Conservation (phyloP, 805 yeast genomes). For the Saturnispora hagleri region DNA sequence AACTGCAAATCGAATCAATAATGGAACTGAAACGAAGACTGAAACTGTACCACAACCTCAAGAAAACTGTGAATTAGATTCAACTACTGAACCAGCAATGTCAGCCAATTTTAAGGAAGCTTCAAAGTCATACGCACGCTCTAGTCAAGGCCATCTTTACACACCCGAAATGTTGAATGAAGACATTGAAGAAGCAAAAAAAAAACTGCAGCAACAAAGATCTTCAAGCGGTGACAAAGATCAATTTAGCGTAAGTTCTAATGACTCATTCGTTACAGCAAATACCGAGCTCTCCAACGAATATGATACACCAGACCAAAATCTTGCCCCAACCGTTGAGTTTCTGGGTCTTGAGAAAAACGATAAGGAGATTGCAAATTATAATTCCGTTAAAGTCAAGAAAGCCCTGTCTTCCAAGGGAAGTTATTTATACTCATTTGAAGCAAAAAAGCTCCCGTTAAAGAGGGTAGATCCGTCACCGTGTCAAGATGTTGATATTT, state of each 20-base stretch:
- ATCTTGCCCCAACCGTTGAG: neutral
- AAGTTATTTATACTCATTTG: slow-evolving; percentile 7
- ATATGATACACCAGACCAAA: neutral
- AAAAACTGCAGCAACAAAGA: neutral
- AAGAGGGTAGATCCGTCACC: slow-evolving; percentile 7
- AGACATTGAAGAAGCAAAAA: slow-evolving; percentile 3
- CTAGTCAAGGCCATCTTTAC: neutral
- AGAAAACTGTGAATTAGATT: neutral
- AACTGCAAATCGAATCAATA: neutral
- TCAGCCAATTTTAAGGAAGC: neutral
- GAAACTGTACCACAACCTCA: neutral
- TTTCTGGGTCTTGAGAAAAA: neutral
- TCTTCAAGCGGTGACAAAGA: neutral
- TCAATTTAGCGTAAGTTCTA: slow-evolving; percentile 6
- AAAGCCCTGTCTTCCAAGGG: slow-evolving; percentile 3
- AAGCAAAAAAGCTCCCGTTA: slow-evolving; percentile 6
- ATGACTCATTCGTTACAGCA: slow-evolving; percentile 21
- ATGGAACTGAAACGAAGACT: neutral
- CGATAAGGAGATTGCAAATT: neutral
- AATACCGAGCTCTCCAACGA: neutral
- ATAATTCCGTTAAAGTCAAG: slow-evolving; percentile 2
- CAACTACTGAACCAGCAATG: neutral
- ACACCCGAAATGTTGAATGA: slow-evolving; percentile 2
- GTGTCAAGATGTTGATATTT: slow-evolving; percentile 2
- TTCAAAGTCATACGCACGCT: neutral